Conservation (phyloP, 768 basidiomycete species). For the Tremella mesenterica region DNA sequence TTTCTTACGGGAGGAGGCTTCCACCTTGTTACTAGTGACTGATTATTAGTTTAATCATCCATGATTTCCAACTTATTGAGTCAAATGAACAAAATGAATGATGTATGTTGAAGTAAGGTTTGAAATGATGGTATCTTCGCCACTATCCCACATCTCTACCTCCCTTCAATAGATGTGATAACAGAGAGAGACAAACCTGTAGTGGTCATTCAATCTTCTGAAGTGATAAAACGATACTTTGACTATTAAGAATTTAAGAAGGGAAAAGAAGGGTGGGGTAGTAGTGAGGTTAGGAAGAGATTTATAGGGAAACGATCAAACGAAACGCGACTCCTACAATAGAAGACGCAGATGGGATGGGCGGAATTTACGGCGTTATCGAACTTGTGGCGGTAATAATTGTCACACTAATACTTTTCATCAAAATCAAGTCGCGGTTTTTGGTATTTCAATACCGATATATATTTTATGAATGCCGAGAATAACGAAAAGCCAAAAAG, state of each 20-base stretch:
- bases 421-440: neutral
- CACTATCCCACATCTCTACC: too few species aligned
- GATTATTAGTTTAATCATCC: neutral
- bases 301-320: neutral
- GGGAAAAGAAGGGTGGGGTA: too few species aligned
- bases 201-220: conserved; percentile 45
- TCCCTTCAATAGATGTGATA: too few species aligned
- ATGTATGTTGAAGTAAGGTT: too few species aligned
- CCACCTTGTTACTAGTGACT: conserved; percentile 26
- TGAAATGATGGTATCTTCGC: too few species aligned
- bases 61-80: too few species aligned
- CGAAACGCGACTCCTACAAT: neutral
- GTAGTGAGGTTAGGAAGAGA: neutral
- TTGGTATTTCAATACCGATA: neutral
- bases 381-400: conserved; percentile 6
- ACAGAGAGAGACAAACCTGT: conserved; percentile 39
- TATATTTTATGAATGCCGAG: conserved; percentile 16
- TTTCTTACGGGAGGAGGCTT: conserved; percentile 36
- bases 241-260: too few species aligned
- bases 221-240: too few species aligned
- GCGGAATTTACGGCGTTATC: neutral
- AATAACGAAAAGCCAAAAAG: conserved; percentile 30
- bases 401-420: neutral
- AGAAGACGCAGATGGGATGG: neutral
- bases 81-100: too few species aligned